Evolutionary conservation across 1,284 basidiomycete species (phyloP), one percentile per base, ranked within the genome.

Genomic region (Mrakiaceae sp.): DNA sequence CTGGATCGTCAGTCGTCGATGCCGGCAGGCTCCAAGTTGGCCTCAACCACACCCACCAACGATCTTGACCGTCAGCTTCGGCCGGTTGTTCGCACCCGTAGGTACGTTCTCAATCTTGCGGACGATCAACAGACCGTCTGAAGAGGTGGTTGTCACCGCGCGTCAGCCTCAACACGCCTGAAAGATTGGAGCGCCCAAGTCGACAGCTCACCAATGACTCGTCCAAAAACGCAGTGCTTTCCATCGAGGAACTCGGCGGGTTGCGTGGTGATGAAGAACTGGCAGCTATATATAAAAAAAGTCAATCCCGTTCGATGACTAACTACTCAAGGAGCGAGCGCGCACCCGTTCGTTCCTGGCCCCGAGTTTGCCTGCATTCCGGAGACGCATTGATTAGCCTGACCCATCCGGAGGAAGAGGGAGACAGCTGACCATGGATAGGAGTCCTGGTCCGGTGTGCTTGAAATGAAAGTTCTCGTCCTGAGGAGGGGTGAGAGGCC

Each of bases 221-320:
- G 86, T 10, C 93, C 93, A 72, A 97, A 97, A 1, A 96, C 91
- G 67, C 90, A 87, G 74, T 97, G 93, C 74, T 96, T 97, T 62
- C 87, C 88, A 73, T 97, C 91, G 52, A 97, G 81, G 75, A 98
- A 98, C 69, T 92, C 88, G 68, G 92, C 94, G 66, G 89, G 87
- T 12, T 87, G 90, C 0, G 90, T 92, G 0, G 95, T 98, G 72
- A 98, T 87, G 81, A 98, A 98, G 80, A 98, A 98, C 85, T 96
- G 71, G 14, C 56, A 65, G 11, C 63, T 64, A 67, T 53, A 12
- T 50, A 47, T 51, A n/a, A 53, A 52, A 52, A 43, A 4, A 11
- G 54, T 5, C 5, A 42, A 11, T n/a, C 3, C 7, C 14, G 54
- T 7, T 7, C 39, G 6, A 14, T 16, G 16, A 50, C n/a, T 67